Evolutionary conservation across 371 early-diverging fungal species (phyloP), one percentile per base, ranked within the genome.

Genomic region (Mortierella sp.): DNA sequence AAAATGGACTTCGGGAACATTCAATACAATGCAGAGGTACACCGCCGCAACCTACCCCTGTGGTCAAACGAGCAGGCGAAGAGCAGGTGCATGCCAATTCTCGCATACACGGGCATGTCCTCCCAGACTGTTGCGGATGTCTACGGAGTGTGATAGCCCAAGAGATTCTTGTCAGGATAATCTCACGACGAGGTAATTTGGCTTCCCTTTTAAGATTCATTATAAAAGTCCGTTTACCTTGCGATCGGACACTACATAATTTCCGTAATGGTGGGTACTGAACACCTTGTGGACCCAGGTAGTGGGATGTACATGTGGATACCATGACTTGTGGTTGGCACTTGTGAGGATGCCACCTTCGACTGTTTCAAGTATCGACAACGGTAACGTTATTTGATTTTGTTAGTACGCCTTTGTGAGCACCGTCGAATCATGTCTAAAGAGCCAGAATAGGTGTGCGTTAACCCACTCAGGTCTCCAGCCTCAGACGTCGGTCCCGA

Each of bases 71-170:
- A 70, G 24, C 80, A 70, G 11, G 79, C 78, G 67, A 85, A 85
- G 9, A 85, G 42, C 17, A 85, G 57, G 31, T 85, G 85, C 84
- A 85, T 85, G 34, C 85, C 85, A 42, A 85, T 80, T 27, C 85
- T 80, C 0, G 84, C 83, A 64, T 82, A 82, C 21, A 85, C 80
- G 2, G 85, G 85, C 85, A 83, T 83, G 34, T 83, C 85, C 60
- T 85, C 85, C 76, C 83, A 85, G 11, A 72, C 64, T 50, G 66
- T 80, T 28, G 79, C 66, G 21, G 75, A 78, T 3, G 82, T 83
- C 81, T 82, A 72, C 31, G 12, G 30, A 19, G 34, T 19, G 19
- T n/a, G n/a, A n/a, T n/a, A n/a, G n/a, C n/a, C n/a, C n/a, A n/a
- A n/a, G n/a, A n/a, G n/a, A n/a, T n/a, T n/a, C n/a, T n/a, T n/a